A percentile compares a stretch with the other conserved stretches of the same genome.
These are phyloP conservation scores for Wickerhamiella nectarea DNA, from an alignment of 805 yeast species.

Conservation along the genomic window DNA sequence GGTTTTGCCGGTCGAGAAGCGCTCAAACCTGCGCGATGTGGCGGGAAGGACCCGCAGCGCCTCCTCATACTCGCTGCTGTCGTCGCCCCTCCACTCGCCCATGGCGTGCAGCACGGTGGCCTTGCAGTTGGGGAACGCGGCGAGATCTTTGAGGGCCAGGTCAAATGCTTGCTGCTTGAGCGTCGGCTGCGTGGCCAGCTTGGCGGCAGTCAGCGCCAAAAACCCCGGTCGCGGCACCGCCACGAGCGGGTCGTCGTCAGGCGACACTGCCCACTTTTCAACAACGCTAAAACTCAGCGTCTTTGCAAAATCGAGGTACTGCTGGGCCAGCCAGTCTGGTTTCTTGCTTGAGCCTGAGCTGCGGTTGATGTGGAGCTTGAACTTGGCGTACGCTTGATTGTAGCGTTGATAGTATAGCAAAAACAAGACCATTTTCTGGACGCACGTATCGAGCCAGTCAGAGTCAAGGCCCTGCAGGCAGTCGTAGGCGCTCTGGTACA, in stretches of 20 bases:
- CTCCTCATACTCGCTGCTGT: neutral
- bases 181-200: conserved; percentile 30
- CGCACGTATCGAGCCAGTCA: conserved; percentile 38
- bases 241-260: neutral
- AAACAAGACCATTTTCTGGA: conserved; percentile 49
- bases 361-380: conserved; percentile 44
- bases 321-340: conserved; percentile 47
- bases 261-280: conserved; percentile 4
- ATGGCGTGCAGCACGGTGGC: conserved; percentile 1
- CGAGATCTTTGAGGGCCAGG: conserved; percentile 1
- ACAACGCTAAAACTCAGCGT: conserved; percentile 5
- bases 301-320: conserved; percentile 49
- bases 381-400: conserved; percentile 46
- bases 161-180: neutral
- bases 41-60: neutral
- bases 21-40: neutral
- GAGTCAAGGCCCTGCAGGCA: conserved; percentile 16
- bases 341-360: conserved; percentile 19
- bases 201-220: conserved; percentile 18
- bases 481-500: conserved; percentile 42
- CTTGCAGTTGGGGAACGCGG: conserved; percentile 2
- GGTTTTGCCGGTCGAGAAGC: neutral
- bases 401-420: conserved; percentile 47
- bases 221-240: conserved; percentile 14
- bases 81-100: conserved; percentile 2